Conservation (phyloP, 768 basidiomycete genomes). For the Crepidotus variabilis region DNA sequence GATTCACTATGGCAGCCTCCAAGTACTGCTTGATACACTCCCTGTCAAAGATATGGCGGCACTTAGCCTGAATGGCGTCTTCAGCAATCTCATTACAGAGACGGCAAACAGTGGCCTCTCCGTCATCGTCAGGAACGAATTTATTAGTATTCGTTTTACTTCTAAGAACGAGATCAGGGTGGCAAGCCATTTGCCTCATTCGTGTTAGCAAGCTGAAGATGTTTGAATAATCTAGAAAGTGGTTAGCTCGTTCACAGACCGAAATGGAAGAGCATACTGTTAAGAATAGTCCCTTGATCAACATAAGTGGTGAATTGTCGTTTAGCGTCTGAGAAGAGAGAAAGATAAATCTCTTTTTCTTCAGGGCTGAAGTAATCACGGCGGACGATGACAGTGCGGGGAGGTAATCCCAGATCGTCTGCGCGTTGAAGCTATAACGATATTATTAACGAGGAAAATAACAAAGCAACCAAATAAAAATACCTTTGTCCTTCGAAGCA, state of each 20-base stretch:
- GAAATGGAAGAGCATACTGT: conserved; percentile 54
- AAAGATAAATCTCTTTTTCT: conserved; percentile 93
- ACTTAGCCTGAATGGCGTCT: conserved; percentile 93
- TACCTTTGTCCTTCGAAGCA: conserved; percentile 89
- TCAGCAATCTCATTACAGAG: conserved; percentile 97
- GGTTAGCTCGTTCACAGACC: conserved; percentile 1
- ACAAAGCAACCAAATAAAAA: not conserved
- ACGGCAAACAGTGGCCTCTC: conserved; percentile 84
- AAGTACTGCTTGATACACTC: conserved; percentile 95
- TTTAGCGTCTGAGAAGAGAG: conserved; percentile 90
- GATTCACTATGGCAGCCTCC: conserved; percentile 63
- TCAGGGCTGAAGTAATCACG: conserved; percentile 93
- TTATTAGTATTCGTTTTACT: conserved; percentile 73
- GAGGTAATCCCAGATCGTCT: conserved; percentile 94
- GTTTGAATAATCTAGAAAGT: conserved; percentile 73
- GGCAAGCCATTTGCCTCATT: conserved; percentile 94
- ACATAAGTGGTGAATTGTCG: conserved; percentile 90
- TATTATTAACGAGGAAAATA: not conserved
- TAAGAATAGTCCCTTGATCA: conserved; percentile 84
- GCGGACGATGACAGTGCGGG: conserved; percentile 84
- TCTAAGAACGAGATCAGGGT: conserved; percentile 89
- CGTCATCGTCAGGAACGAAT: conserved; percentile 54
- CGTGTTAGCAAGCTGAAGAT: conserved; percentile 91
- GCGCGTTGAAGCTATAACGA: conserved; percentile 77
- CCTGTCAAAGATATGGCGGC: conserved; percentile 92